Conservation (phyloP, 208 protist genomes). For the Trypanosoma melophagium region DNA sequence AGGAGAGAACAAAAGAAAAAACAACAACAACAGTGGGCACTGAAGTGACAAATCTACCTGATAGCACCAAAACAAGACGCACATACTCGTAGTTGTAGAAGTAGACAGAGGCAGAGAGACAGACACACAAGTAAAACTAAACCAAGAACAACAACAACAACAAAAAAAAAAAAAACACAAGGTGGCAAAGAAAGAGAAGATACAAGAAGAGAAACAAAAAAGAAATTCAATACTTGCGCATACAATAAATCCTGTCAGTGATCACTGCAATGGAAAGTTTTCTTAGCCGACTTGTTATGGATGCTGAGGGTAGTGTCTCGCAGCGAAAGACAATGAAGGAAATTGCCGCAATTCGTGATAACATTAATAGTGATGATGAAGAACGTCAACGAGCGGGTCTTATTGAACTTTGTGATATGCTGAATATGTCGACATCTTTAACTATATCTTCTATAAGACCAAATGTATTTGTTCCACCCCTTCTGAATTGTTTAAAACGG, state of each 20-base stretch:
- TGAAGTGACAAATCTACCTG: too few relatives aligned
- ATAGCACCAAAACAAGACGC: too few relatives aligned
- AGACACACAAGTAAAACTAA: conserved; percentile 7
- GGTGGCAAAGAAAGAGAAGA: background rate
- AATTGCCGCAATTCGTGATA: conserved; percentile 30
- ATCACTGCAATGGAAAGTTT: conserved; percentile 31
- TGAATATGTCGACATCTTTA: conserved; percentile 89
- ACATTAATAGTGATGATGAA: conserved; percentile 64
- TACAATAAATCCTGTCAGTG: too few relatives aligned
- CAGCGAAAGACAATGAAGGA: conserved; percentile 32
- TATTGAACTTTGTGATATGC: conserved; percentile 85
- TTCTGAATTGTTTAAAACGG: conserved; percentile 70
- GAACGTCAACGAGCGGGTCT: conserved; percentile 51
- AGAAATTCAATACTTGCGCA: background rate
- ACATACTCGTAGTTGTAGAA: too few relatives aligned
- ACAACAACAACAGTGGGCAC: too few relatives aligned
- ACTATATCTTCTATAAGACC: conserved; percentile 69
- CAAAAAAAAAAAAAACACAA: conserved; percentile 14
- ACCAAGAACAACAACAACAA: background rate
- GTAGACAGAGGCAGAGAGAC: conserved; percentile 1
- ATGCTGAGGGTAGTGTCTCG: conserved; percentile 18
- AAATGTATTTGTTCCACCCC: conserved; percentile 53
- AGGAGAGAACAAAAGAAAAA: background rate
- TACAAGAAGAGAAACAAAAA: background rate
- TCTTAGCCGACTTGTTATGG: conserved; percentile 33